Base-by-base conservation (phyloP, 2,329 filamentous ascomycete genomes). In the Anisogramma anomala region DNA sequence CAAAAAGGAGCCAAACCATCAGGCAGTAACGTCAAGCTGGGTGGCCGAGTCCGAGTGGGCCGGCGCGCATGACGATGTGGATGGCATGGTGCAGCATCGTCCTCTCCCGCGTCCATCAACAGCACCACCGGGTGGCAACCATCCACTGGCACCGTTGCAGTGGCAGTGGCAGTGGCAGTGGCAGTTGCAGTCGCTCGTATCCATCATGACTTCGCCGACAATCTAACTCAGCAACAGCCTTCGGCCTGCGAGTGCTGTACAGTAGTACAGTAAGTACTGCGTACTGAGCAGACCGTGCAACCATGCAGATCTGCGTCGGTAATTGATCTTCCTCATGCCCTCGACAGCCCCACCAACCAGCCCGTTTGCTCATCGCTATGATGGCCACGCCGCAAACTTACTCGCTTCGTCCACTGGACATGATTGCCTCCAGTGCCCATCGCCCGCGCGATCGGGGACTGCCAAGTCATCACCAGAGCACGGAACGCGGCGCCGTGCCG, bases 291-390 rank as follows among this genome's bases (percentile, higher is more conserved):
- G 13, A 39, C 35, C 13, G 30, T 27, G 31, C 36, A 43, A 35
- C 35, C 13, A 22, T 27, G 25, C 35, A 39, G 35, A 39, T 30
- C 30, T 35, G 36, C 25, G 39, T 44, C 45, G 41, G 45, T 38
- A 44, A 37, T 47, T 47, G 45, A 11, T 40, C 38, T 30, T 40
- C 38, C 27, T 40, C 30, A 8, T 41, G 38, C 22, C n/a, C 14
- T 20, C 15, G 23, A 20, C 38, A 17, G 13, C 14, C 8, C 9
- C n/a, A n/a, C 14, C 30, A 32, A 18, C 15, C 14, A 32, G 9
- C 22, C 22, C 9, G 5, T 5, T 15, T 32, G 15, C 14, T 15
- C 14, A 15, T 18, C 4, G 15, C n/a, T n/a, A 3, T 20, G 15
- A n/a, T 30, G 11, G 17, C 9, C 26, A 27, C 17, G 36, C 32